A percentile compares a stretch with the other conserved stretches of the same genome.
Evolutionary conservation across 768 basidiomycete species (phyloP).

Genomic region (Tricholoma saponaceum): DNA sequence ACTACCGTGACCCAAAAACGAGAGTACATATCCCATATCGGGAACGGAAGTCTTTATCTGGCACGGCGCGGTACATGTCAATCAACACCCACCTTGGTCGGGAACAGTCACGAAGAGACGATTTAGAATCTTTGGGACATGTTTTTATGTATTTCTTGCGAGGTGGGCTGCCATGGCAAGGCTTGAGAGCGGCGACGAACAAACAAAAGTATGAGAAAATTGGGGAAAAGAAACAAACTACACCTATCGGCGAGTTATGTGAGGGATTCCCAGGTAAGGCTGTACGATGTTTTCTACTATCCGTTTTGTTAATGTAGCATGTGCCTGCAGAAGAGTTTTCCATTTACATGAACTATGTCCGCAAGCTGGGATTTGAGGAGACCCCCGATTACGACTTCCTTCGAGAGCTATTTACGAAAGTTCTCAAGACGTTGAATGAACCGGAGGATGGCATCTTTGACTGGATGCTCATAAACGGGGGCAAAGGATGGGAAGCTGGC

Average conservation of each 20-base stretch:
- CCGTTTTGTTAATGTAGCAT: conserved; percentile 3
- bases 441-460: conserved; percentile 91
- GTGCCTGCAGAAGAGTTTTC: conserved; percentile 80
- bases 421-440: conserved; percentile 84
- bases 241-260: conserved; percentile 86
- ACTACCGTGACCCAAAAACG: conserved; percentile 97
- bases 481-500: conserved; percentile 94
- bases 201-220: conserved; percentile 99
- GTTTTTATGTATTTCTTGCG: conserved; percentile 99
- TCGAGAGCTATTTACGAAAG: conserved; percentile 89
- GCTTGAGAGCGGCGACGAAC: conserved; percentile 95
- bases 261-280: conserved; percentile 92
- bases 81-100: conserved; percentile 99
- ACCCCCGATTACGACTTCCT: conserved; percentile 97
- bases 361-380: conserved; percentile 97
- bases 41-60: conserved; percentile 93
- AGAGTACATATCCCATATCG: conserved; percentile 99
- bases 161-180: conserved; percentile 97
- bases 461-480: conserved; percentile 93
- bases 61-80: conserved; percentile 98
- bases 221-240: conserved; percentile 97
- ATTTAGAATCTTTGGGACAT: conserved; percentile 94
- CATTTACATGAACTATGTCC: conserved; percentile 99
- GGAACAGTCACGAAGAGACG: conserved; percentile 92
- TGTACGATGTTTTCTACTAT: conserved; percentile 3